Base-by-base conservation (phyloP, 2,329 filamentous ascomycete genomes). In the Magnaporthiopsis rhizophila region DNA sequence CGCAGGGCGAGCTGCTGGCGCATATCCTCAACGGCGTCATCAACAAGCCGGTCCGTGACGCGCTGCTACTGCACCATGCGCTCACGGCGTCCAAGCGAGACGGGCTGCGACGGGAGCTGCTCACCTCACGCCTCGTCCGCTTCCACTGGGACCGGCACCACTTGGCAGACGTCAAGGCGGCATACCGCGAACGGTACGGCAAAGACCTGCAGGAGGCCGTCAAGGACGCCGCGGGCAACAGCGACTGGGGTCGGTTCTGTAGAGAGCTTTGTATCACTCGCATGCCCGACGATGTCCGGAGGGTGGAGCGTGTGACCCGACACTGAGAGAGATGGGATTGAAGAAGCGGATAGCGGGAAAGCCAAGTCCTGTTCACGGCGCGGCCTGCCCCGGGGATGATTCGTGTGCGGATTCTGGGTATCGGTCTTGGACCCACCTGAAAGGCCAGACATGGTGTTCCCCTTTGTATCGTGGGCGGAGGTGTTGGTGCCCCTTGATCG, bases 11-110 rank as follows among this genome's bases (percentile, higher is more conserved):
- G 79, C 87, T 96, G 26, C 86, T 98, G 53, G 91, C 92, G 0
- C 95, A 98, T 76, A 91, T 98, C 70, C 88, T 99, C 72, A 97
- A 98, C 77, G 95, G 95, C 71, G 88, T 96, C 65, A 96, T 98
- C 79, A 98, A 98, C 79, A 90, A 90, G 65, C 93, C 95, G 7
- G 92, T 96, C 67, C 91, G 95, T 64, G 95, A 98, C 75, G 92
- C 94, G 3, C 83, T 97, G 53, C 87, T 98, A 3, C 81, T 99
- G 1, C 88, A 96, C 75, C 95, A 98, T 78, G 94, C 95, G 2
- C 86, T 98, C 68, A 89, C 87, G 26, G 85, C 89, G 59, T 88
- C 89, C 3, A 85, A 83, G 68, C 85, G 85, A 67, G 90, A 94
- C 72, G 77, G 84, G 63, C 81, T 93, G 67, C 87, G 94, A 36